Base-by-base conservation (phyloP, 495 filamentous ascomycete species). In the Penicillium samsonianum region DNA sequence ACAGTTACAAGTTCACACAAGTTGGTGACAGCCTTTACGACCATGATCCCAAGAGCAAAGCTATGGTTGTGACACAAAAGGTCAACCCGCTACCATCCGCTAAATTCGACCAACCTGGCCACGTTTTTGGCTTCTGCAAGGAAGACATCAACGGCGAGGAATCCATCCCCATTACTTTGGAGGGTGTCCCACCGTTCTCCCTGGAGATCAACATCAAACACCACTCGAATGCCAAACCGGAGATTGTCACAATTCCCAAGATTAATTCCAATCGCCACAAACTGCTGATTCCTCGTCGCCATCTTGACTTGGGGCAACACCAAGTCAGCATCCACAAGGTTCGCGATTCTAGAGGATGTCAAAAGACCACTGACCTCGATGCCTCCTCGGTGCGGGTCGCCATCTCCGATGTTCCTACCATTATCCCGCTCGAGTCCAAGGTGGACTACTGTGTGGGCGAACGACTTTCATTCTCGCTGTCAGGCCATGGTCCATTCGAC, bases 371-470 rank as follows among this genome's bases (percentile, higher is more conserved):
- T 30, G 86, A 90, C 42, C 77, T 78, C 57, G 83, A 87, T 66
- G 74, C 82, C 12, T 81, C 87, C 1, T 85, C 87, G 19, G 90
- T 98, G 26, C 87, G 91, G 60, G 87, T 97, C 45, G 85, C 90
- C 44, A 89, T 98, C 8, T 92, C 90, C 53, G 91, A 98, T 61
- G 90, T 94, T 4, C 94, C 94, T 12, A 88, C 90, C 14, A 95
- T 97, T 59, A 87, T 91, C 49, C 82, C 87, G 9, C 80, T 96
- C n/a, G 90, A 96, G 64, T 85, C 87, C n/a, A 87, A 87, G 59
- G 76, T 79, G 6, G 90, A 98, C 73, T 96, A 95, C 77, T 98
- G 94, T 75, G 92, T 98, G 30, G 94, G 94, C 48, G 93, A 98
- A 65, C 86, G 90, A 33, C 86, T 98, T 57, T 87, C 90, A 3